Evolutionary conservation across 176 grass and related monocot genomes (phyloP).

Genomic region (Melocanna baccifera): DNA sequence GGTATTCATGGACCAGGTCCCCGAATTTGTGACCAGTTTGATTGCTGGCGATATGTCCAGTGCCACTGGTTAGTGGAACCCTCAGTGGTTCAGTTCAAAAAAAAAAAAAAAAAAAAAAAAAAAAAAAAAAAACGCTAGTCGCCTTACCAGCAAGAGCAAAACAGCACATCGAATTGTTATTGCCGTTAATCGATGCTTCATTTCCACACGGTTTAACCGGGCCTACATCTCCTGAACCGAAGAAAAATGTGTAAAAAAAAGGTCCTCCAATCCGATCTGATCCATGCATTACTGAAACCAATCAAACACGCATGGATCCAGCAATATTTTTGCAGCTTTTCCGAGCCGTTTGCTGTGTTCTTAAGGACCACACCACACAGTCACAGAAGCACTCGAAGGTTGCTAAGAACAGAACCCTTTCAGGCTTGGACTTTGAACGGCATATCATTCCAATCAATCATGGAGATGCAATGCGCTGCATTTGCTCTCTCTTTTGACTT

Average conservation of each 20-base stretch:
- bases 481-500: slow-evolving; percentile 45
- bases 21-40: no score
- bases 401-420: slow-evolving; percentile 9
- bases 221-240: neutral
- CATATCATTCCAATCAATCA: slow-evolving; percentile 22
- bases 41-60: no score
- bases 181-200: neutral
- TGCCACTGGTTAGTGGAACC: no score
- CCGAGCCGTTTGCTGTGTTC: slow-evolving; percentile 26
- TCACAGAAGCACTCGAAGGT: slow-evolving; percentile 23
- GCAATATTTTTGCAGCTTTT: slow-evolving; percentile 23
- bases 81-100: no score
- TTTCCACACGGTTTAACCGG: neutral
- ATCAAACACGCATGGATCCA: slow-evolving; percentile 36
- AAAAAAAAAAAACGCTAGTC: no score
- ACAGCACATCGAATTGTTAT: neutral
- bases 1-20: no score
- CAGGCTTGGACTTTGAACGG: slow-evolving; percentile 15
- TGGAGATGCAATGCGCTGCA: neutral
- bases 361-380: slow-evolving; percentile 8
- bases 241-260: neutral
- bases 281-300: neutral
- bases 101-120: no score
- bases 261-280: neutral
- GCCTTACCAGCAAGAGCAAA: neutral